Conservation (phyloP, 495 filamentous ascomycete genomes). For the Penicillium paxilli region DNA sequence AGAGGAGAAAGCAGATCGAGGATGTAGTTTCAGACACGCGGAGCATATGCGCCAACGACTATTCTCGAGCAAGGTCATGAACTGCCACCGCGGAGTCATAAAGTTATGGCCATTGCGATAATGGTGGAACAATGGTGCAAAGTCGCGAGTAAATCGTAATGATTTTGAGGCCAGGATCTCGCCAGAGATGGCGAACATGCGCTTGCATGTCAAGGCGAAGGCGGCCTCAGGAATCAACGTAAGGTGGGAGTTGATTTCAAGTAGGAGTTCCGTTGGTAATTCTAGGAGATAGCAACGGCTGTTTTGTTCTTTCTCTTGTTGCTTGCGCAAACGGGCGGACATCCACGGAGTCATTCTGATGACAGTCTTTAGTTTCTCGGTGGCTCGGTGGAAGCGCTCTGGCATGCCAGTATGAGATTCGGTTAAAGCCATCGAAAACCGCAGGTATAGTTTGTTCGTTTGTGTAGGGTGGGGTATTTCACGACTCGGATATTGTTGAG, state of each 20-base stretch:
- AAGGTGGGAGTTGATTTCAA: slow-evolving; percentile 44
- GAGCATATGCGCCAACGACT: slow-evolving; percentile 42
- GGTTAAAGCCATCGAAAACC: slow-evolving; percentile 17
- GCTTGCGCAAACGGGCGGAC: slow-evolving; percentile 11
- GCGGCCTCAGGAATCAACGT: slow-evolving; percentile 40
- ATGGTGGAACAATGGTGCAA: slow-evolving; percentile 47
- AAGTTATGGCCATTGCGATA: slow-evolving; percentile 45
- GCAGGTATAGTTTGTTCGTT: slow-evolving; percentile 7
- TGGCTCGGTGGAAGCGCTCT: slow-evolving; percentile 32
- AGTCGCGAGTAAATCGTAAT: slow-evolving; percentile 44
- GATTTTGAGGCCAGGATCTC: slow-evolving; percentile 35
- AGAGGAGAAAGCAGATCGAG: slow-evolving; percentile 34
- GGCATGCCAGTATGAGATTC: slow-evolving; percentile 25
- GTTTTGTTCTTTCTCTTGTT: slow-evolving; percentile 15
- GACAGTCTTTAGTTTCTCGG: slow-evolving; percentile 32
- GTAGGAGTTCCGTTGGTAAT: slow-evolving; percentile 44
- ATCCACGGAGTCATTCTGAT: slow-evolving; percentile 38
- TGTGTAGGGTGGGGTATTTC: slow-evolving; percentile 9
- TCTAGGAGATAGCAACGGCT: slow-evolving; percentile 40
- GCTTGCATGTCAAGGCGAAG: slow-evolving; percentile 46
- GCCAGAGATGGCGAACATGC: slow-evolving; percentile 40
- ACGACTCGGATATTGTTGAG: slow-evolving; percentile 5
- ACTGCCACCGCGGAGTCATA: slow-evolving; percentile 41
- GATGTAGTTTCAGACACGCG: slow-evolving; percentile 46
- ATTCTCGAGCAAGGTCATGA: slow-evolving; percentile 42